Conservation (phyloP, 2,329 filamentous ascomycete genomes). For the Pseudogymnoascus sp. region DNA sequence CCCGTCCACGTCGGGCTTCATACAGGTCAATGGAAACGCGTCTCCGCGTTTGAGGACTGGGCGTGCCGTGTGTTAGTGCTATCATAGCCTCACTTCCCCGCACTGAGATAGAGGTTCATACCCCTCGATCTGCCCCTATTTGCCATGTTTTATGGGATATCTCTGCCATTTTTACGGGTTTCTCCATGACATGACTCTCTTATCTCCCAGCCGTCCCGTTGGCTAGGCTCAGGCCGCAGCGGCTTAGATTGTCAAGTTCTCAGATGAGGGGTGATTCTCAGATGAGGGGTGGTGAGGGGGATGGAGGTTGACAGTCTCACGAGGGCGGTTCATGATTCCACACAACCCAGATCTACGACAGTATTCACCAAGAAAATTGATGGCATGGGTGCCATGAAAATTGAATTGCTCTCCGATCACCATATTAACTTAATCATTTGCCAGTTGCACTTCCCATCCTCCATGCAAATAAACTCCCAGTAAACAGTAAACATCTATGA, state of each 20-base stretch:
- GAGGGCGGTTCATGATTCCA: neutral
- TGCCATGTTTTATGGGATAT: neutral
- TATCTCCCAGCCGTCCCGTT: neutral
- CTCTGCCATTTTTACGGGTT: neutral
- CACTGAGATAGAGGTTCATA: neutral
- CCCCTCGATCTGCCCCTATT: neutral
- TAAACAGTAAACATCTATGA: too few species aligned
- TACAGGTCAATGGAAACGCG: neutral
- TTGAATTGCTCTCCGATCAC: too few species aligned
- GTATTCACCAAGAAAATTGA: too few species aligned
- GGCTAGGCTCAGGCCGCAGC: neutral
- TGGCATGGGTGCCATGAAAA: too few species aligned
- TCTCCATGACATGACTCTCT: neutral
- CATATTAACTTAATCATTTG: too few species aligned
- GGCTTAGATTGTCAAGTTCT: neutral
- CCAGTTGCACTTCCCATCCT: too few species aligned
- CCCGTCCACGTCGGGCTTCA: neutral
- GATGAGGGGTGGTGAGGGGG: neutral
- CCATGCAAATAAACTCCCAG: too few species aligned
- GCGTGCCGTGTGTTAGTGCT: conserved; percentile 1
- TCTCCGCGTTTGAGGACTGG: neutral
- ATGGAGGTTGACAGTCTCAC: neutral
- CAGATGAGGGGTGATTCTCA: too few species aligned
- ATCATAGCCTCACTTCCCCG: neutral
- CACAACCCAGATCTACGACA: neutral